phyloP scores from a whole-genome alignment of 176 grass and related monocot species.

The Eragrostis curvula region DNA sequence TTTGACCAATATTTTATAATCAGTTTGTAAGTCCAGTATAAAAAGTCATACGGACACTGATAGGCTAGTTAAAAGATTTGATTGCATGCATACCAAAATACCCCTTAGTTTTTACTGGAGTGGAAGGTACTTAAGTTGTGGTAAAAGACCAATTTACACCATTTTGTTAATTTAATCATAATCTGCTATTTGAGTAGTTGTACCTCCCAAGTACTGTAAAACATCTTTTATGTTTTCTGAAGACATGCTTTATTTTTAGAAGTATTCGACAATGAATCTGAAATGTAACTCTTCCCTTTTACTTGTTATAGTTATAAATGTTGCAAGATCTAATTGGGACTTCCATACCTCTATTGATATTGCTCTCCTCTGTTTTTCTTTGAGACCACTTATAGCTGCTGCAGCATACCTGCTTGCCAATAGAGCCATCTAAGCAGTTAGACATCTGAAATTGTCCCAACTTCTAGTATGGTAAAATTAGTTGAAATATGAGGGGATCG shows the following conservation, averaged over 20 bases:
- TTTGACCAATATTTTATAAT: not conserved
- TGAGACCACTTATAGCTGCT: conserved; percentile 67
- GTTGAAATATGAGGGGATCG: not conserved
- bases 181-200: not conserved
- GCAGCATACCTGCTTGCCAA: conserved; percentile 52
- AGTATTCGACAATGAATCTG: conserved; percentile 2
- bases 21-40: not conserved
- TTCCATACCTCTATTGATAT: conserved; percentile 82
- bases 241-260: conserved; percentile 5
- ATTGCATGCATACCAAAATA: not conserved
- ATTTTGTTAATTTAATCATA: not conserved
- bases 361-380: conserved; percentile 77
- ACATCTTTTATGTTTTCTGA: not conserved
- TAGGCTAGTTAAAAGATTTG: not conserved
- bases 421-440: conserved; percentile 25
- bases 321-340: not conserved
- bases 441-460: conserved; percentile 4
- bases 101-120: not conserved
- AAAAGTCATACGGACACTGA: not conserved
- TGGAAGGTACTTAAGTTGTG: not conserved
- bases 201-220: conserved; percentile 17
- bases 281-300: not conserved
- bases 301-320: not conserved
- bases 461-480: not conserved
- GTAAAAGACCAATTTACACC: not conserved